These are phyloP conservation scores for Rhexocercosporidium sp. DNA, from an alignment of 2,329 filamentous ascomycete species.

Conservation along the genomic window DNA sequence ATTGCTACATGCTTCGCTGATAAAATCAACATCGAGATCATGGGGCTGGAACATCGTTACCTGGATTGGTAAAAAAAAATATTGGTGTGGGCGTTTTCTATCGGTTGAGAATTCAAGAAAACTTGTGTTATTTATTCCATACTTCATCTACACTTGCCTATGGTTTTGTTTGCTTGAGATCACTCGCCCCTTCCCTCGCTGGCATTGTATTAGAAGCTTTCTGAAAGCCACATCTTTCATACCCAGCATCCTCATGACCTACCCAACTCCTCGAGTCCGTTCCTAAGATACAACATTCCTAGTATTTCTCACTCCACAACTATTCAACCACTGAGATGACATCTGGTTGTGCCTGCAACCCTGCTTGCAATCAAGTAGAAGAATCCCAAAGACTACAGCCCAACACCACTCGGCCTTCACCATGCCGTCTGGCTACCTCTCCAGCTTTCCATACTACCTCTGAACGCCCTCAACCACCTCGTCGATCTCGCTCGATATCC, in stretches of 20 bases:
- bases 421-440: background rate
- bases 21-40: no score
- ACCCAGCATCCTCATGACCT: background rate
- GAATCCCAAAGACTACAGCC: background rate
- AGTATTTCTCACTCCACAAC: background rate
- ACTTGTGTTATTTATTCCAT: no score
- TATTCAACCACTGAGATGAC: background rate
- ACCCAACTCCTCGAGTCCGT: background rate
- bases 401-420: background rate
- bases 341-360: background rate
- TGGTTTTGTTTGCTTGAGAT: background rate
- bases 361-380: background rate
- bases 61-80: no score
- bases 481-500: background rate
- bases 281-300: background rate
- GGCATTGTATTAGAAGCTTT: no score
- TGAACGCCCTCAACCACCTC: background rate
- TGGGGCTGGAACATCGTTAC: no score
- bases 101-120: no score
- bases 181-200: background rate
- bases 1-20: no score
- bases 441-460: background rate
- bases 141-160: background rate
- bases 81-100: no score
- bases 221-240: no score